Evolutionary conservation across 1,139 yeast species (phyloP), one percentile per base, ranked within the genome.

Genomic region (Geotrichum aggregatum): DNA sequence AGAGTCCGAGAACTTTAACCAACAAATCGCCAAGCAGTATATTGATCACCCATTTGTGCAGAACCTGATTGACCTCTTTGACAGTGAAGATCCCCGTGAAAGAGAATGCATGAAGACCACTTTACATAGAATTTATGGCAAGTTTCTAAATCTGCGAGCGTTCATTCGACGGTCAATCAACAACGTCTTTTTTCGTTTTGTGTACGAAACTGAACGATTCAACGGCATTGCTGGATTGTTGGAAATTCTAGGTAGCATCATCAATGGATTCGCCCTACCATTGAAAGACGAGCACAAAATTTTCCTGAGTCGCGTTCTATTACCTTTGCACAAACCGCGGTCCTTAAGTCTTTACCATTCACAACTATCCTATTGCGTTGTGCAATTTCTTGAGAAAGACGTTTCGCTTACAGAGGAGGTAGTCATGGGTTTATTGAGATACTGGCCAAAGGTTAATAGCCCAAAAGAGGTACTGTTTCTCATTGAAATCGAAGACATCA

Each of bases 251-350:
- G 99, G 99, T 8, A 85, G 95, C 22, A 94, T 92, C 63, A 92
- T 92, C 65, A 92, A 92, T 70, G 99, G 99, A 14, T 92, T 92
- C 75, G 99, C 98, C 3, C 76, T 92, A 59, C 99, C 99, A 1
- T 77, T 92, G 61, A 92, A 92, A 67, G 98, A 92, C 65, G 99
- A 92, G 69, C 99, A 92, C 72, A 92, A 92, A 70, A 82, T 87
- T 14, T 92, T 94, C 64, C 73, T 92, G 59, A 83, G 88, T 31
- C 78, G 96, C 55, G 91, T 89, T n/a, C 76, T 92, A 63, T 77
- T 92, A 36, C 99, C 99, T 31, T 74, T 92, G 67, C 99, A 92
- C 71, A 92, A 94, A 68, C 94, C 88, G 10, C 84, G 92, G 65
- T 81, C 95, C 52, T 75, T 92, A 56, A 84, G 95, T 13, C 74